Evolutionary conservation across 306 rosid species (phyloP), one percentile per base, ranked within the genome.

Genomic region (Cyamopsis tetragonoloba): DNA sequence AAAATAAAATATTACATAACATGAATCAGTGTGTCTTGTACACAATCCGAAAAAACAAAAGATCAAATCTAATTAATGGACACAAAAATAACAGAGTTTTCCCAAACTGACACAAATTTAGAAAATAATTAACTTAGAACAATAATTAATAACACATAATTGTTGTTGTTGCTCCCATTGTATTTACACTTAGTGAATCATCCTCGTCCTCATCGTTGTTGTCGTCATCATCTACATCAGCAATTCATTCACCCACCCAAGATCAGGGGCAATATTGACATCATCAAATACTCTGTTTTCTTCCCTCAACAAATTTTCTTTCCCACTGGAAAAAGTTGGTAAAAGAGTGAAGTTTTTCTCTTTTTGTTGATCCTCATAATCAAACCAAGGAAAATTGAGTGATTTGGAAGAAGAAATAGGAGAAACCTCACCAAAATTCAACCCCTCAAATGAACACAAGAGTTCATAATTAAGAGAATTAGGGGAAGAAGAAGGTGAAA

Each of bases 211-310:
- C 37, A 53, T 2, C 35, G 8, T 14, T 71, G 6, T 48, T 75
- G 3, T 70, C 42, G 34, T 62, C 60, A 66, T 11, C 37, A 30
- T 24, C 76, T 88, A 89, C 96, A 78, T 89, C 65, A 93, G 76
- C 53, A 93, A 84, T 7, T 93, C 98, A 65, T 93, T 84, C 15
- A 93, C 89, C 98, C 98, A 93, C 14, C 91, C 96, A 5, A 93
- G 80, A 86, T 93, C 98, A 0, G 91, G 98, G 55, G 53, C 77
- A 2, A 81, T 76, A 15, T 30, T 64, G 8, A 69, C 85, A 18
- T 28, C 70, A 41, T 26, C 79, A 24, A n/a, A 54, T 19, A 41
- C 59, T 18, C 71, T 41, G 34, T 44, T 31, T 17, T 73, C 62
- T 23, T 70, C 64, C 28, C 23, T 54, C 53, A 47, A 38, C n/a